Base-by-base conservation (phyloP, 2,329 filamentous ascomycete species). In the Clarireedia sp. region DNA sequence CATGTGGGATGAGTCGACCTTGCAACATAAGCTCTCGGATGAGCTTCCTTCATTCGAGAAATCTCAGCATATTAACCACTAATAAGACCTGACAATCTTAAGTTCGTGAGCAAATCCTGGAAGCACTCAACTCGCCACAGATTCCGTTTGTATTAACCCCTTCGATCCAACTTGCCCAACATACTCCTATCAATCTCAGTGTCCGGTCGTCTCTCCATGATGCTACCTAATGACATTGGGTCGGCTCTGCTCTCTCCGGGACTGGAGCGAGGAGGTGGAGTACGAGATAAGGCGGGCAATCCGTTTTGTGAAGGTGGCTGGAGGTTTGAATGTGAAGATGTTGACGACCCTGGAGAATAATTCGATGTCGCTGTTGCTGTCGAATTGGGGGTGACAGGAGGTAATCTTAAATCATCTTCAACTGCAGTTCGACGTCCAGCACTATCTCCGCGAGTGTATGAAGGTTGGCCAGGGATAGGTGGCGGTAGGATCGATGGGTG, bases 401-500 rank as follows among this genome's bases (percentile, higher is more conserved):
- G 66, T 23, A 69, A 60, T 21, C 67, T 63, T 17, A 68, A 54
- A 57, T 68, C 67, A 24, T 68, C 66, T 29, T 67, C 64, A n/a
- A 58, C 64, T 17, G 64, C 63, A 29, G 62, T 62, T 21, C 65
- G 63, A 45, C n/a, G 41, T 5, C 41, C 19, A 5, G 5, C 8
- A 12, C 56, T 62, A 4, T 68, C 67, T 14, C 62, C 51, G 10
- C 66, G 62, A 26, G 61, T 23, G 52, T 64, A 67, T 1, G 58
- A 44, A n/a, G 61, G 58, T 38, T 67, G 67, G 17, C 62, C 65
- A n/a, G 68, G 67, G 26, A 69, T 62, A 21, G 69, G 69, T n/a
- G 69, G 70, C 21, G 70, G 69, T 16, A 71, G 62, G 14, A 70
- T 66, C 1, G 67, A 64, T 14, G 67, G 62, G 48, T 71, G 70